These are phyloP conservation scores for Amniculicola lignicola DNA, from an alignment of 495 filamentous ascomycete species.

Conservation along the genomic window DNA sequence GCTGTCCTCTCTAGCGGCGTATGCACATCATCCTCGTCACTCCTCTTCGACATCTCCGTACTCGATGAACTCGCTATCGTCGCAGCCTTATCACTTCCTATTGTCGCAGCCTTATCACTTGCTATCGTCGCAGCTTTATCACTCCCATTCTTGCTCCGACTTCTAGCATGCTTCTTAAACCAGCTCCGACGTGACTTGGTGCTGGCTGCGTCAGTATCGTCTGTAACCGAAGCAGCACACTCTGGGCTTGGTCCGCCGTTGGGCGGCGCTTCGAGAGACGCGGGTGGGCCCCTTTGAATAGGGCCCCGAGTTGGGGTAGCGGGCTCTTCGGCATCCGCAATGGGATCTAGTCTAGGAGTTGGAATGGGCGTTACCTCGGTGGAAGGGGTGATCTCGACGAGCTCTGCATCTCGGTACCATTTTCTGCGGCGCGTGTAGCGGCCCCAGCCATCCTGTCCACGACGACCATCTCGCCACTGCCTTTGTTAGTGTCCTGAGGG, in stretches of 20 bases:
- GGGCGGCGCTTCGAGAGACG: not conserved
- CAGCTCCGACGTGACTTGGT: not conserved
- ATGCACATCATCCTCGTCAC: constrained; percentile 51
- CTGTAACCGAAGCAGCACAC: not conserved
- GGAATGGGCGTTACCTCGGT: constrained; percentile 45
- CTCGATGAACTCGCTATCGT: constrained; percentile 42
- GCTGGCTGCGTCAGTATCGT: constrained; percentile 14
- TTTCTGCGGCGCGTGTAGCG: constrained; percentile 87
- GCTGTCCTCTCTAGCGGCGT: constrained; percentile 39
- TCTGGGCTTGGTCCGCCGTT: not conserved
- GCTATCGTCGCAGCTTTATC: constrained; percentile 16
- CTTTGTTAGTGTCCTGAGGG: constrained; percentile 16
- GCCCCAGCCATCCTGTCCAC: constrained; percentile 89
- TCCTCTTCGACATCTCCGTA: constrained; percentile 41
- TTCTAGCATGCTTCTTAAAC: not conserved
- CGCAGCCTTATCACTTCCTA: constrained; percentile 32
- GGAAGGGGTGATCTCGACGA: constrained; percentile 66
- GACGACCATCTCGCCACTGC: constrained; percentile 88
- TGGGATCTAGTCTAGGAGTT: constrained; percentile 36
- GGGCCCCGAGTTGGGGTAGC: constrained; percentile 8
- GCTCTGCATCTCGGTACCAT: constrained; percentile 94
- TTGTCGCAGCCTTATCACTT: not conserved
- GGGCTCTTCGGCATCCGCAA: constrained; percentile 11
- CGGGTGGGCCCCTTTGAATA: not conserved
- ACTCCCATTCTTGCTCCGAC: not conserved